These are phyloP conservation scores for Micromonas pusilla DNA, from an alignment of 139 green algal genomes.

Conservation along the genomic window DNA sequence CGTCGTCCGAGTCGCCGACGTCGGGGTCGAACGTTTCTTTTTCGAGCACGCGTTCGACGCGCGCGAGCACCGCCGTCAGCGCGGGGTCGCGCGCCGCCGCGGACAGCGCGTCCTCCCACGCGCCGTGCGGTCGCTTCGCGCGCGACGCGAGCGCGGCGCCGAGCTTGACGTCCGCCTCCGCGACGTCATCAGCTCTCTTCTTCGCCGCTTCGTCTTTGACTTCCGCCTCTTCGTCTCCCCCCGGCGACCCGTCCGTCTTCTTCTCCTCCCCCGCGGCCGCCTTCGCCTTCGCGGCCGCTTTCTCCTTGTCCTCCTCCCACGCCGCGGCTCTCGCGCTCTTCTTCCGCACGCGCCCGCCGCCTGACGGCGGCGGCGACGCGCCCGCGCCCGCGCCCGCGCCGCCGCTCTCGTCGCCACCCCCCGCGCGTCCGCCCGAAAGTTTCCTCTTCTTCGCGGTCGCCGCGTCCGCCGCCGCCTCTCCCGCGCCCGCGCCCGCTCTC, in stretches of 20 bases:
- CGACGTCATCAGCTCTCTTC: neutral
- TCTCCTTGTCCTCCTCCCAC: neutral
- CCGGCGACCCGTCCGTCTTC: neutral
- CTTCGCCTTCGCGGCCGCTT: neutral
- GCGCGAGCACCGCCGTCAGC: neutral
- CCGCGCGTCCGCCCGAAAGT: too few species aligned
- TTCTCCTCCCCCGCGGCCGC: neutral
- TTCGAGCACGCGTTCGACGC: neutral
- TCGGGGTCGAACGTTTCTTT: neutral
- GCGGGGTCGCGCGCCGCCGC: neutral
- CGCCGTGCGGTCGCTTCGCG: too few species aligned
- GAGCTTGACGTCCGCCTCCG: neutral
- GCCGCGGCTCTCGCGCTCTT: neutral
- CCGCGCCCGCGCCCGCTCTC: too few species aligned
- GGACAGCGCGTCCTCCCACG: neutral
- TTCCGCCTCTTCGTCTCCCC: neutral
- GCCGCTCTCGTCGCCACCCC: too few species aligned
- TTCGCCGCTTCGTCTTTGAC: neutral
- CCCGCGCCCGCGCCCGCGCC: too few species aligned
- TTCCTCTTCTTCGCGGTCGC: too few species aligned
- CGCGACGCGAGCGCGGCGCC: neutral
- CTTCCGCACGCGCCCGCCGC: neutral
- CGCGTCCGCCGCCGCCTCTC: too few species aligned
- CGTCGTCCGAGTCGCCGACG: neutral
- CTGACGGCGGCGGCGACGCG: too few species aligned